phyloP scores from a whole-genome alignment of 2,329 filamentous ascomycete species.

The Penicillium hesseltinei region DNA sequence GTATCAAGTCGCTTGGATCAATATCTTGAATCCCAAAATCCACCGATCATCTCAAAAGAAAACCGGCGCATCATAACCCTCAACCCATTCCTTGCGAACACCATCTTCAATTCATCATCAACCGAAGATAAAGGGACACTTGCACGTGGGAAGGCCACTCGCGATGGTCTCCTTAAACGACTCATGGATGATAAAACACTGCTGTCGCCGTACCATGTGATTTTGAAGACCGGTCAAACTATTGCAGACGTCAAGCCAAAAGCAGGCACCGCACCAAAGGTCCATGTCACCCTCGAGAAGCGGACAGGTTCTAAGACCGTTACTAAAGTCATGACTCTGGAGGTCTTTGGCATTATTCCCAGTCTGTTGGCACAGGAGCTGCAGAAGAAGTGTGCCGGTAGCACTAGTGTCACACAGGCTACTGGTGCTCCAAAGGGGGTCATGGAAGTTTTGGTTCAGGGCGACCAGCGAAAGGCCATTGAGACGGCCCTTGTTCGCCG shows the following conservation, averaged over 20 bases:
- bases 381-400: conserved; percentile 66
- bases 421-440: conserved; percentile 62
- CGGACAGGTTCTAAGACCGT: conserved; percentile 66
- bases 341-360: conserved; percentile 61
- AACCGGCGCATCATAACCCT: conserved; percentile 63
- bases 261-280: conserved; percentile 59
- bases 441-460: conserved; percentile 67
- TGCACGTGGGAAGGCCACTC: conserved; percentile 56
- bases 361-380: conserved; percentile 63
- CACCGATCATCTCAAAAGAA: conserved; percentile 52
- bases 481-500: conserved; percentile 59
- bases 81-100: conserved; percentile 62
- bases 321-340: conserved; percentile 61
- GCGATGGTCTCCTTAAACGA: conserved; percentile 61
- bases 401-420: conserved; percentile 62
- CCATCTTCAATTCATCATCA: conserved; percentile 56
- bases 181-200: conserved; percentile 51
- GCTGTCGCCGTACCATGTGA: conserved; percentile 57
- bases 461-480: conserved; percentile 62
- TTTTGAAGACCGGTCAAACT: conserved; percentile 47
- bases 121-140: conserved; percentile 56
- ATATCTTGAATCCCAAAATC: conserved; percentile 58
- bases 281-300: conserved; percentile 60
- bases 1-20: conserved; percentile 56
- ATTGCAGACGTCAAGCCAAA: conserved; percentile 56